Conservation (phyloP, 441 rosid genomes). For the Capsella rubella region DNA sequence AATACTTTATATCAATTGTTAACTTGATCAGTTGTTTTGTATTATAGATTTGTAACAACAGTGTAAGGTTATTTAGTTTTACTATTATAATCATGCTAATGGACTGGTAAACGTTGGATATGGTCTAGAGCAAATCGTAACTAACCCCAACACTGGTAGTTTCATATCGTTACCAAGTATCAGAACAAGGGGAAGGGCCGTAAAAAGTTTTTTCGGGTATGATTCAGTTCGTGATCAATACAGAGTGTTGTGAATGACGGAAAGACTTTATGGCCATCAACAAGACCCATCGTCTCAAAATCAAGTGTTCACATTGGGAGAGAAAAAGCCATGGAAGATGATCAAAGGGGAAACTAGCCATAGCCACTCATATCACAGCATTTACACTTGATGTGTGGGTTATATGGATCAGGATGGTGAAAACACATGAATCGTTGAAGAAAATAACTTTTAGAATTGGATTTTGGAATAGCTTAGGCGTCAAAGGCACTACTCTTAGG, state of each 20-base stretch:
- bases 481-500: background rate
- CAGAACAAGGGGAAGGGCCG: background rate
- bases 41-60: background rate
- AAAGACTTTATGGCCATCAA: background rate
- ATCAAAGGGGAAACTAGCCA: background rate
- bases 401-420: background rate
- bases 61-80: background rate
- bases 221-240: background rate
- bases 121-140: background rate
- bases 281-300: background rate
- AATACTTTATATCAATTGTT: background rate
- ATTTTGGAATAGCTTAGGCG: background rate
- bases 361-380: background rate
- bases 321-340: background rate
- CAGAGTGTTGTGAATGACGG: background rate
- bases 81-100: background rate
- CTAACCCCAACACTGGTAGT: background rate
- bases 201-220: background rate
- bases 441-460: background rate
- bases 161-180: background rate
- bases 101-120: background rate
- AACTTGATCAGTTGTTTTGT: background rate
- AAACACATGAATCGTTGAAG: background rate
- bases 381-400: background rate
- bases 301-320: slow-evolving; percentile 5